These are phyloP conservation scores for Posidonia oceanica DNA, from an alignment of 116 monocot genomes.

Conservation along the genomic window DNA sequence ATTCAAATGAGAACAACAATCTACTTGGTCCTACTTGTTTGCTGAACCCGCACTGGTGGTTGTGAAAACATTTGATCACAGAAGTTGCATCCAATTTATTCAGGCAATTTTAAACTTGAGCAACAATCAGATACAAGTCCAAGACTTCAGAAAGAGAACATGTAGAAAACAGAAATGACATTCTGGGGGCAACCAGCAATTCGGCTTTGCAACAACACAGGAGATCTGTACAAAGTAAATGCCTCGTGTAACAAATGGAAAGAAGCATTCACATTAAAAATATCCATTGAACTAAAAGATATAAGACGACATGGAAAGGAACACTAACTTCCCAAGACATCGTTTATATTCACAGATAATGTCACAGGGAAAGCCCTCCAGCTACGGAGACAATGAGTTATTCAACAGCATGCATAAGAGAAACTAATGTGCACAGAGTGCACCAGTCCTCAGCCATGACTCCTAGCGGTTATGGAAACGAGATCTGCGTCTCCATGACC, in stretches of 20 bases:
- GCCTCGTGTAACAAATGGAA: background rate
- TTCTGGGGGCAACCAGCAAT: no score
- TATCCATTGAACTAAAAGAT: background rate
- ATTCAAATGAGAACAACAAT: no score
- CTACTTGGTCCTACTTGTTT: no score
- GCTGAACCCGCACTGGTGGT: no score
- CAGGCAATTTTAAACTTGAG: no score
- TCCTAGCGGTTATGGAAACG: background rate
- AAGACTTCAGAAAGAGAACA: no score
- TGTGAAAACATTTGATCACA: no score
- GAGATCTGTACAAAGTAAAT: conserved; percentile 4
- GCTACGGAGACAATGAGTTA: background rate
- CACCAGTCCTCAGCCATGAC: no score
- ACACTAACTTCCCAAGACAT: background rate
- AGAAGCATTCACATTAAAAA: background rate
- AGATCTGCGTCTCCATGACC: conserved; percentile 8
- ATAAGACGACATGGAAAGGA: background rate
- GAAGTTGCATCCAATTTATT: no score
- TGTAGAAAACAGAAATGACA: no score
- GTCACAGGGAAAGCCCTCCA: background rate
- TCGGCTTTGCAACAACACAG: background rate
- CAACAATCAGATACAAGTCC: no score
- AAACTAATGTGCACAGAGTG: no score
- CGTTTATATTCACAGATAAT: conserved; percentile 5
- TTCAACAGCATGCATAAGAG: background rate